Evolutionary conservation across 306 rosid genomes (phyloP), one percentile per base, ranked within the genome.

Genomic region (Fagus sylvatica): DNA sequence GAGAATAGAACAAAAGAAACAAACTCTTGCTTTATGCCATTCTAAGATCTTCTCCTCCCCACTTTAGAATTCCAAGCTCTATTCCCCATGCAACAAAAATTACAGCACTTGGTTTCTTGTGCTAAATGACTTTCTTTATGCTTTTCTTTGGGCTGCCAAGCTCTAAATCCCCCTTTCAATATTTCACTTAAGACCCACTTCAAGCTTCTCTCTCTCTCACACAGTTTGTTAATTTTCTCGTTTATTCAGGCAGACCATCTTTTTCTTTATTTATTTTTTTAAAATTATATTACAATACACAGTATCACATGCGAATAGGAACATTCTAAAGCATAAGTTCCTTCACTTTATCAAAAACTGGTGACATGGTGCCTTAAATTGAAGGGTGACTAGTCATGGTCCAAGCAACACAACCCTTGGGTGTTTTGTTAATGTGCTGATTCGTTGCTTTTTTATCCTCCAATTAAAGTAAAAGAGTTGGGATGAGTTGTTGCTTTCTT

Each of bases 41-140:
- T 85, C 85, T 78, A 81, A 88, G 89, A 92, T 91, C 89, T 88
- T 86, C 79, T 56, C 84, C 79, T 56, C 84, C 69, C 78, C 36
- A 74, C 99, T 89, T 91, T 93, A 87, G 90, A 89, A 91, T 91
- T 95, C 97, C 93, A 92, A 90, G 93, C 97, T 88, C 93, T 68
- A 82, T 87, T 89, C 89, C 97, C 97, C 74, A 92, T 78, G 90
- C 81, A 87, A 74, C 88, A 80, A 89, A 85, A 84, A 76, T 48
- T 74, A 74, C 85, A 82, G 42, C 56, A 64, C 90, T 80, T 75
- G 82, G 84, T 79, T 87, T 89, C 87, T 86, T 84, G 86, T 85
- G 84, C 87, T 82, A 19, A 78, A 75, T 83, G 72, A 75, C 68
- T 71, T 68, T 83, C 91, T 88, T 87, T 89, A 76, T 86, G 91